Conservation (phyloP, 169 alveolate genomes). For the Cryptosporidium baileyi region DNA sequence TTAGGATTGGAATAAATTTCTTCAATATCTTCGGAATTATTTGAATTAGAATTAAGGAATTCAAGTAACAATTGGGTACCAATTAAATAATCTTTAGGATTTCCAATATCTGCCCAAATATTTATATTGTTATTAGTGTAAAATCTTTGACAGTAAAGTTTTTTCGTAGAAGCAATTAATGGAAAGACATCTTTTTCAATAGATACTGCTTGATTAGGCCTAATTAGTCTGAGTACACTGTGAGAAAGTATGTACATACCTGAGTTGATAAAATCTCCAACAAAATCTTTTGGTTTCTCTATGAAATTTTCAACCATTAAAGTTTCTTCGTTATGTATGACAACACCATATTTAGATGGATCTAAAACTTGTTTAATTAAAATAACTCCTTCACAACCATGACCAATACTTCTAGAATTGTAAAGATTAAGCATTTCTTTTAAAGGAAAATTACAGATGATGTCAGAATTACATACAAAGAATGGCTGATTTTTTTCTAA, state of each 20-base stretch:
- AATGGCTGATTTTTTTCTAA: conserved; percentile 84
- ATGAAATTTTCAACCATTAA: conserved; percentile 84
- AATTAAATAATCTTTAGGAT: conserved; percentile 88
- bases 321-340: conserved; percentile 87
- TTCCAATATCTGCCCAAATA: conserved; percentile 93
- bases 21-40: background rate
- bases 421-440: conserved; percentile 91
- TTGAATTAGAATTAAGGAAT: background rate
- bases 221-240: conserved; percentile 86
- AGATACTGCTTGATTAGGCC: conserved; percentile 85
- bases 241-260: conserved; percentile 87
- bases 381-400: conserved; percentile 74
- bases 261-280: conserved; percentile 88
- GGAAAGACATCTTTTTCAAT: conserved; percentile 96
- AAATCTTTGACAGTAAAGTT: conserved; percentile 78
- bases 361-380: conserved; percentile 91
- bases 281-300: conserved; percentile 93
- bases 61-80: conserved; percentile 82
- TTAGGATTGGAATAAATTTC: background rate
- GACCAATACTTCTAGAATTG: conserved; percentile 84
- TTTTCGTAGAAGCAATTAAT: conserved; percentile 83
- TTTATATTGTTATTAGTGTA: conserved; percentile 84
- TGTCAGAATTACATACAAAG: conserved; percentile 95
- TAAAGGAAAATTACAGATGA: conserved; percentile 95
- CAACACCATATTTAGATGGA: conserved; percentile 96